Evolutionary conservation across 345 rosid genomes (phyloP).

Genomic region (Lumnitzera littorea): DNA sequence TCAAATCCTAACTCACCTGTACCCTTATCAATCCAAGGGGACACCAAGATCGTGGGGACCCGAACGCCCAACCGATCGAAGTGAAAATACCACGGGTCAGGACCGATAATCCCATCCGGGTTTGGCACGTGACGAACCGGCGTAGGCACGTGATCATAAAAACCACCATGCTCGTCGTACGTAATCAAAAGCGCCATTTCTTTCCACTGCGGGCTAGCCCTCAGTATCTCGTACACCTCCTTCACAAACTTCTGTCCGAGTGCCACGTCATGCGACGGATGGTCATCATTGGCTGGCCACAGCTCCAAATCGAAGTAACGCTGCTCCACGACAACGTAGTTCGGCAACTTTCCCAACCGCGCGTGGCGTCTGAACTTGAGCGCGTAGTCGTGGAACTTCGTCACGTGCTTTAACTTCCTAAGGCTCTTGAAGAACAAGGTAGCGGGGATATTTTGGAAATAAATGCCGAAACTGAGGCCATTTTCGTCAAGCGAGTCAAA

Average conservation of each 20-base stretch:
- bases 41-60: conserved; percentile 74
- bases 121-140: conserved; percentile 74
- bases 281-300: conserved; percentile 88
- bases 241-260: conserved; percentile 81
- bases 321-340: conserved; percentile 85
- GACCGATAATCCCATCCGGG: conserved; percentile 89
- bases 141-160: conserved; percentile 94
- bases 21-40: conserved; percentile 94
- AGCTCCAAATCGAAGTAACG: conserved; percentile 61
- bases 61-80: conserved; percentile 89
- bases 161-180: conserved; percentile 95
- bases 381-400: conserved; percentile 60
- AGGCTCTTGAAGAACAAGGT: conserved; percentile 70
- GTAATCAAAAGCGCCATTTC: conserved; percentile 90
- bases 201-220: conserved; percentile 96
- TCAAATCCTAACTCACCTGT: conserved; percentile 46
- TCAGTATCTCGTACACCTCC: conserved; percentile 86
- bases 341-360: conserved; percentile 60
- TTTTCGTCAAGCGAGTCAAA: conserved; percentile 89
- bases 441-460: conserved; percentile 96
- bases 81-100: conserved; percentile 84
- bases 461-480: conserved; percentile 75
- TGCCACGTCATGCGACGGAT: conserved; percentile 93
- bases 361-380: conserved; percentile 69
- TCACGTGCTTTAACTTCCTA: conserved; percentile 58